Percentiles rank a stretch among this genome's conserved stretches.
Conservation (phyloP, 2,329 filamentous ascomycete genomes). For the Decorospora gaudefroyi region DNA sequence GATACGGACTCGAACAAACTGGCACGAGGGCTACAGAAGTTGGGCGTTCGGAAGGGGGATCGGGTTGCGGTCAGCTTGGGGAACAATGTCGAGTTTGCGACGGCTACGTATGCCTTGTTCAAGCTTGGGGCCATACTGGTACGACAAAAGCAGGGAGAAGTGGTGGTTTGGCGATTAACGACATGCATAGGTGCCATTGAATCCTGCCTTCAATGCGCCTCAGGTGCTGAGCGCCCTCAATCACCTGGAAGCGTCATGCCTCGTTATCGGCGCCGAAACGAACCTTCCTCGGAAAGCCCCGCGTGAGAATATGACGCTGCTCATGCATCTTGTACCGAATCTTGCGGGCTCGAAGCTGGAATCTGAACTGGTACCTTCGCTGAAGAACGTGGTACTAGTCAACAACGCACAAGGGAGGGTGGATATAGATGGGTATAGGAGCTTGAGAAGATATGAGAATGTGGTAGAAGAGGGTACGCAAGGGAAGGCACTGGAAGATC, state of each 20-base stretch:
- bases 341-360: conserved; percentile 52
- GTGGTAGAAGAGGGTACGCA: conserved; percentile 54
- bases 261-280: conserved; percentile 86
- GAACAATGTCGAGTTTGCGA: conserved; percentile 81
- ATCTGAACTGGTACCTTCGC: conserved; percentile 66
- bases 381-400: conserved; percentile 73
- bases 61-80: conserved; percentile 85
- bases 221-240: conserved; percentile 79
- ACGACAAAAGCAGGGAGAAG: conserved; percentile 17
- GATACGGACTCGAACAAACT: conserved; percentile 77
- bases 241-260: conserved; percentile 72
- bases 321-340: conserved; percentile 59
- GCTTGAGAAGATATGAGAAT: conserved; percentile 51
- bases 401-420: conserved; percentile 71
- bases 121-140: conserved; percentile 91
- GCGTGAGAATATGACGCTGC: conserved; percentile 62
- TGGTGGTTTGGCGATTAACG: neutral
- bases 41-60: conserved; percentile 80
- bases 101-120: conserved; percentile 85
- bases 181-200: conserved; percentile 72
- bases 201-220: conserved; percentile 80
- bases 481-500: conserved; percentile 51
- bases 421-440: conserved; percentile 46
- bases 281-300: conserved; percentile 72
- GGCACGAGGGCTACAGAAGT: conserved; percentile 68